phyloP scores from a whole-genome alignment of 106 monocot species.

The Dactylorhiza incarnata region DNA sequence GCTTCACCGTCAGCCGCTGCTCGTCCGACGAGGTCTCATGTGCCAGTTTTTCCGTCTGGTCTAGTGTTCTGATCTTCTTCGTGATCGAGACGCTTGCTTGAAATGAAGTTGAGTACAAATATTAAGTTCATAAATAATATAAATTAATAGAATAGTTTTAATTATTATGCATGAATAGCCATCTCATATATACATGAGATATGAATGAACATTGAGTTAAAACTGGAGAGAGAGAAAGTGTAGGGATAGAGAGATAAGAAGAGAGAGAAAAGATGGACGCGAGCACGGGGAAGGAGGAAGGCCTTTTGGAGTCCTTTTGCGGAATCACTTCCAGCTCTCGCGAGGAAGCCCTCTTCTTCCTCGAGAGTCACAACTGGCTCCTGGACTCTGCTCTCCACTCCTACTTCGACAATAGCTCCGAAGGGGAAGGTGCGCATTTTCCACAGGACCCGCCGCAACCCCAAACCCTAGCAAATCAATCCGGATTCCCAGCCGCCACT shows the following conservation, averaged over 20 bases:
- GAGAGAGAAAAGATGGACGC: slow-evolving; percentile 4
- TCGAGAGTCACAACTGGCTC: slow-evolving; percentile 64
- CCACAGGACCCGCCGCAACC: not conserved
- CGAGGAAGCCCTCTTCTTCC: slow-evolving; percentile 68
- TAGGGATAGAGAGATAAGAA: not conserved
- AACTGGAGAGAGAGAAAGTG: not conserved
- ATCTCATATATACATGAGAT: too few relatives aligned
- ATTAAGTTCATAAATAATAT: too few relatives aligned
- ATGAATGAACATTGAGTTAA: too few relatives aligned
- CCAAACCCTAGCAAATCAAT: not conserved
- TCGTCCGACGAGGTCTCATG: too few relatives aligned
- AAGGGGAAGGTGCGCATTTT: not conserved
- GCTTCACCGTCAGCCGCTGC: too few relatives aligned
- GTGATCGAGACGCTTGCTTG: too few relatives aligned
- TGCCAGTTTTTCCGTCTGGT: too few relatives aligned
- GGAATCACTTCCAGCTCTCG: slow-evolving; percentile 44
- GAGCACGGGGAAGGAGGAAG: slow-evolving; percentile 6
- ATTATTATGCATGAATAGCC: too few relatives aligned
- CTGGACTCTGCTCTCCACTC: slow-evolving; percentile 64
- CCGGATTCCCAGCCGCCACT: not conserved
- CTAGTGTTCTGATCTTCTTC: too few relatives aligned
- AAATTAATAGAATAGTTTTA: too few relatives aligned
- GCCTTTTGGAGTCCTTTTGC: slow-evolving; percentile 41
- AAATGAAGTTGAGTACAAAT: too few relatives aligned
- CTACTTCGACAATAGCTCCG: slow-evolving; percentile 46